These are phyloP conservation scores for Rhodosporidiobolus sp. DNA, from an alignment of 768 basidiomycete genomes.

Conservation along the genomic window DNA sequence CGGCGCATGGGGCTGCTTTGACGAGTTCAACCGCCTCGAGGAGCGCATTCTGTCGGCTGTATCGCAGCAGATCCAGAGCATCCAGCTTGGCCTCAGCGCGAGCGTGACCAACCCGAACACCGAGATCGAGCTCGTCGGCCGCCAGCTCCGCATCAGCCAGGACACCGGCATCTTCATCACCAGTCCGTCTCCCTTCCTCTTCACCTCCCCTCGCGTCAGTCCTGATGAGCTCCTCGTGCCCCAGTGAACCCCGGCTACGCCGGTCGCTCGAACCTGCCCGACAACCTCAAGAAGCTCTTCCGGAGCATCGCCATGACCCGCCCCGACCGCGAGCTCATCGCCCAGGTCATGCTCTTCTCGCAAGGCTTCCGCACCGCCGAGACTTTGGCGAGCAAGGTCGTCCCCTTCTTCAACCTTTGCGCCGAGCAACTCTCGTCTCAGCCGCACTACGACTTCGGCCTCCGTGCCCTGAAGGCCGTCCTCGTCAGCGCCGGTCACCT, in stretches of 20 bases:
- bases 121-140: slow-evolving; percentile 94
- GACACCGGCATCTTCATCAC: slow-evolving; percentile 99
- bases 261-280: slow-evolving; percentile 71
- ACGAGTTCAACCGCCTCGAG: slow-evolving; percentile 96
- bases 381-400: slow-evolving; percentile 93
- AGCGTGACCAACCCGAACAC: slow-evolving; percentile 76
- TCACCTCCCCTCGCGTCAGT: too few relatives aligned
- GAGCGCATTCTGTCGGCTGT: slow-evolving; percentile 97
- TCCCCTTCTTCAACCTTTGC: slow-evolving; percentile 98
- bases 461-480: slow-evolving; percentile 94
- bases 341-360: slow-evolving; percentile 98
- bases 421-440: slow-evolving; percentile 95
- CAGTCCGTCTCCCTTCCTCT: slow-evolving; percentile 51
- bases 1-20: slow-evolving; percentile 87
- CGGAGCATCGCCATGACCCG: slow-evolving; percentile 96
- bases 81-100: slow-evolving; percentile 82
- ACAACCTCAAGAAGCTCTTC: slow-evolving; percentile 53
- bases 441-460: slow-evolving; percentile 97
- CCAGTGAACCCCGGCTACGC: slow-evolving; percentile 87
- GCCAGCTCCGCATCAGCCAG: slow-evolving; percentile 84
- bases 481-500: slow-evolving; percentile 94
- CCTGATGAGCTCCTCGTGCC: too few relatives aligned
- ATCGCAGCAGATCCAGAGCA: slow-evolving; percentile 97
- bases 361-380: slow-evolving; percentile 99
- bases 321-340: slow-evolving; percentile 96